Conservation (phyloP, 1,284 basidiomycete species). For the Tilletia walkeri region DNA sequence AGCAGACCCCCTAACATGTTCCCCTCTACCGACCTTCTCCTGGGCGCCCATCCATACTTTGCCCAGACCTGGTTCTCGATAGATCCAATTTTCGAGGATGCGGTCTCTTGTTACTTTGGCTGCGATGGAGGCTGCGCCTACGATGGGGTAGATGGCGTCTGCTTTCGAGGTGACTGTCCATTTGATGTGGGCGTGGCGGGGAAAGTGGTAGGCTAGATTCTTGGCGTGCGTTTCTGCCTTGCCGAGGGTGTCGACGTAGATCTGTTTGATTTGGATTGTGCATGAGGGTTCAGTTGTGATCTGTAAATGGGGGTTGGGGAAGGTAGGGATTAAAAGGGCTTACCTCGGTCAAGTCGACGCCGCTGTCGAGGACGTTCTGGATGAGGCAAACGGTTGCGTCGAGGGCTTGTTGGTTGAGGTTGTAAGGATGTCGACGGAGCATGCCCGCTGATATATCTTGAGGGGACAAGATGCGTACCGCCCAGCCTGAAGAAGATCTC, state of each 20-base stretch:
- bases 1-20: not conserved
- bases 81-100: conserved; percentile 79
- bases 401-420: conserved; percentile 89
- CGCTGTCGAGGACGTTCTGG: conserved; percentile 73
- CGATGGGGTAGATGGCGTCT: conserved; percentile 91
- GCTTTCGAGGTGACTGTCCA: conserved; percentile 92
- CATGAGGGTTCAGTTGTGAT: not conserved
- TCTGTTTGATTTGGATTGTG: conserved; percentile 60
- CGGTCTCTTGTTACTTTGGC: conserved; percentile 94
- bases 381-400: conserved; percentile 88
- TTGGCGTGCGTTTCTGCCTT: conserved; percentile 77
- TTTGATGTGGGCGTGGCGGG: conserved; percentile 53
- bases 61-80: conserved; percentile 54
- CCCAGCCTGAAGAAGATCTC: conserved; percentile 69
- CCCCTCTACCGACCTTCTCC: conserved; percentile 8
- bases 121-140: conserved; percentile 91
- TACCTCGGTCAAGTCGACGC: conserved; percentile 74
- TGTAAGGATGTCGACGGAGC: conserved; percentile 77
- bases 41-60: not conserved
- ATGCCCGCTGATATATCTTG: conserved; percentile 88
- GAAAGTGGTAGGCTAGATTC: conserved; percentile 38
- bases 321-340: conserved; percentile 11
- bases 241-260: conserved; percentile 93
- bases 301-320: not conserved
- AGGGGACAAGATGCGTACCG: conserved; percentile 77